Percentiles rank a stretch among this genome's conserved stretches.
Conservation (phyloP, 2,329 filamentous ascomycete genomes). For the Didymella exigua region DNA sequence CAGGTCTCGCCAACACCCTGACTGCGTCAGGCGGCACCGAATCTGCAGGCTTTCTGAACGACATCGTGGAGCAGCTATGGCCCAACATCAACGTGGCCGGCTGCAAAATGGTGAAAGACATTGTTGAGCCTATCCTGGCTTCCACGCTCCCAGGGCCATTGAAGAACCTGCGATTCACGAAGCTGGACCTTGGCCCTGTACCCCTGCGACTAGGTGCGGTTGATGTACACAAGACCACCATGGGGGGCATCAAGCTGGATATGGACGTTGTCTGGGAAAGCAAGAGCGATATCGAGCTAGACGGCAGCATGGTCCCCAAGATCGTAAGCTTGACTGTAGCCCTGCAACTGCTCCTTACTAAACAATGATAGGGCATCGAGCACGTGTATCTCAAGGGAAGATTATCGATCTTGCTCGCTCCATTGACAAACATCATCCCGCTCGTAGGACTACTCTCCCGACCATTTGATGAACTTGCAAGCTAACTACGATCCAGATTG, state of each 20-base stretch:
- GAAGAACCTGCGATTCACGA: constrained; percentile 51
- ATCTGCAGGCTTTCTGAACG: constrained; percentile 55
- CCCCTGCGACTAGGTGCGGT: constrained; percentile 52
- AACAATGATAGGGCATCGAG: constrained; percentile 51
- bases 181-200: constrained; percentile 53
- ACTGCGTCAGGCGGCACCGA: constrained; percentile 52
- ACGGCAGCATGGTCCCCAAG: constrained; percentile 53
- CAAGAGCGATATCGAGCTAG: constrained; percentile 55
- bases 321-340: constrained; percentile 40
- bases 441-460: constrained; percentile 40
- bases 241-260: constrained; percentile 56
- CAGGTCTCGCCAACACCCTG: constrained; percentile 48
- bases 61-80: constrained; percentile 57
- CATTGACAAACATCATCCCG: constrained; percentile 55
- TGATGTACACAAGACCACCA: constrained; percentile 54
- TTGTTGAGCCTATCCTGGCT: constrained; percentile 56
- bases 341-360: background rate
- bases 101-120: constrained; percentile 54
- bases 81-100: constrained; percentile 56
- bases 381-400: constrained; percentile 53
- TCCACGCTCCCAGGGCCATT: constrained; percentile 55
- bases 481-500: constrained; percentile 47
- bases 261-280: constrained; percentile 57
- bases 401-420: constrained; percentile 53
- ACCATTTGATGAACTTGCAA: background rate